These are phyloP conservation scores for Prototheca wickerhamii DNA, from an alignment of 163 green algal species.

Conservation along the genomic window DNA sequence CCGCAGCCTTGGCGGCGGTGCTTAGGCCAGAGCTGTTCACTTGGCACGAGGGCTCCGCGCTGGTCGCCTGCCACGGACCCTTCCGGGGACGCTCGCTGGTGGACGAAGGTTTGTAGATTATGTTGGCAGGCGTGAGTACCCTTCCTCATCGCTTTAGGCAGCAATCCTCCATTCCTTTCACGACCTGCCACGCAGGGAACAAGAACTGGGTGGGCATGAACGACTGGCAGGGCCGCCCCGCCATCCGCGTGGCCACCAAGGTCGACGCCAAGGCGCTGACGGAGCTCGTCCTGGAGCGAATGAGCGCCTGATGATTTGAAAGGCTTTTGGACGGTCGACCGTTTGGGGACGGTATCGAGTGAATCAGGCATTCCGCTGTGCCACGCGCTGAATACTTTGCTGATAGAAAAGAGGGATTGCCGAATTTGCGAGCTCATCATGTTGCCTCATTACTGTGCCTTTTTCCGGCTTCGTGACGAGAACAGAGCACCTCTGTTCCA, in stretches of 20 bases:
- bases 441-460: no score
- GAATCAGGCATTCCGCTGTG: neutral
- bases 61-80: constrained; percentile 59
- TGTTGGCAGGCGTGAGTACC: neutral
- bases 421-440: no score
- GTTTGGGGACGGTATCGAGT: neutral
- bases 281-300: constrained; percentile 24
- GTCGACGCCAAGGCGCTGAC: constrained; percentile 28
- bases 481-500: no score
- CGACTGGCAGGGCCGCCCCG: constrained; percentile 40
- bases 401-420: no score
- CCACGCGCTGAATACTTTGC: no score
- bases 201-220: constrained; percentile 45
- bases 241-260: constrained; percentile 40
- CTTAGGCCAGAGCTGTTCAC: constrained; percentile 57
- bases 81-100: constrained; percentile 57
- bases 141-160: neutral
- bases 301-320: constrained; percentile 6
- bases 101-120: constrained; percentile 35
- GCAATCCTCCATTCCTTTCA: neutral
- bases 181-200: constrained; percentile 2
- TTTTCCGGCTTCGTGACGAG: no score
- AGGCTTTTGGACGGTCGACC: neutral
- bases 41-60: constrained; percentile 45
- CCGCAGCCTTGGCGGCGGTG: constrained; percentile 56